Evolutionary conservation across 345 rosid genomes (phyloP).

Genomic region (Psidium friedrichsthalianum): DNA sequence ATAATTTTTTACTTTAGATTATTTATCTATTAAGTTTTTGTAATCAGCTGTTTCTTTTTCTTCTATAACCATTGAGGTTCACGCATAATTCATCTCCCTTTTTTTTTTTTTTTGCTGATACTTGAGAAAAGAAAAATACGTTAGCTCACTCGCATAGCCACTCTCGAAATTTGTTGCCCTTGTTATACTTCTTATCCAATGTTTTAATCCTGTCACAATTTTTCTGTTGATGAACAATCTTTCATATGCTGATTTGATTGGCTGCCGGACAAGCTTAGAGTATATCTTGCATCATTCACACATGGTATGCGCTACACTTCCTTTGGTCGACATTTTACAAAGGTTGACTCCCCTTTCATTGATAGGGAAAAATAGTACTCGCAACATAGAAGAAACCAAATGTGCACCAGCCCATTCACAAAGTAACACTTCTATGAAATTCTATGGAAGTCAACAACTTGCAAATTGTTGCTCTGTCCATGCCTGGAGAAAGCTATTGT

Average conservation of each 20-base stretch:
- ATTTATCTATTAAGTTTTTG: not conserved
- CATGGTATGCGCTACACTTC: slow-evolving; percentile 75
- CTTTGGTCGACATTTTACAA: slow-evolving; percentile 88
- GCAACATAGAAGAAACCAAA: not conserved
- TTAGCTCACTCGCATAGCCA: not conserved
- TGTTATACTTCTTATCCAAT: not conserved
- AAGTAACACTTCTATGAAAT: not conserved
- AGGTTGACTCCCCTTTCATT: slow-evolving; percentile 16
- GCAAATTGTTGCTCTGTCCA: not conserved
- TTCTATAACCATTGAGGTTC: not conserved
- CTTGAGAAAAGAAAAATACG: not conserved
- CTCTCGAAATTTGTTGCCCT: not conserved
- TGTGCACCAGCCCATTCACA: not conserved
- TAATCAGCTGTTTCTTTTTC: not conserved
- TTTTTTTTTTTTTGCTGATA: not conserved
- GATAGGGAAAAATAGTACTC: not conserved
- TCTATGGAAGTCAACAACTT: not conserved
- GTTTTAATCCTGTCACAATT: not conserved
- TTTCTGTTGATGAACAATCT: slow-evolving; percentile 7
- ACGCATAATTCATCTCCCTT: not conserved
- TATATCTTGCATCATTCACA: slow-evolving; percentile 76
- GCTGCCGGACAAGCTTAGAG: slow-evolving; percentile 73
- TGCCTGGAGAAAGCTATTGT: not conserved
- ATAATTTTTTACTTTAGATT: no score
- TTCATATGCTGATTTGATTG: no score